A percentile compares a stretch with the other conserved stretches of the same genome.
Conservation (phyloP, 2,329 filamentous ascomycete species). For the Aspergillus novoparasiticus region DNA sequence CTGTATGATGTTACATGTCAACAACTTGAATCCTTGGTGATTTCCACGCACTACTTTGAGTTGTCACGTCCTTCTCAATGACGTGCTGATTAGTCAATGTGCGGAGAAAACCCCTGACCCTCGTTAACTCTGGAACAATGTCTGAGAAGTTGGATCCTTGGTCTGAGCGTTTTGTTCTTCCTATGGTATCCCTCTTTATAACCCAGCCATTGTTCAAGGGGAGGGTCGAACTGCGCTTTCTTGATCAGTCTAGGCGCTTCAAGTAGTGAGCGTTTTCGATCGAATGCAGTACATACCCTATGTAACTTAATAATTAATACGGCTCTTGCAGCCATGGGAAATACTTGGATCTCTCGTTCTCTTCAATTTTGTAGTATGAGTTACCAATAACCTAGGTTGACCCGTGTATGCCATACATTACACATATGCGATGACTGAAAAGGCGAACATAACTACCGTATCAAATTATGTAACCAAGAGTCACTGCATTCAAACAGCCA, state of each 20-base stretch:
- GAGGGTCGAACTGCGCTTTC: slow-evolving; percentile 32
- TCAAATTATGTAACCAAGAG: neutral
- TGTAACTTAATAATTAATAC: slow-evolving; percentile 1
- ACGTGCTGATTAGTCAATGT: slow-evolving; percentile 96
- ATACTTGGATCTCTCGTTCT: neutral
- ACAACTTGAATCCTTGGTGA: neutral
- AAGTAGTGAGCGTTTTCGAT: slow-evolving; percentile 30
- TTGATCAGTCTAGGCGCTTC: slow-evolving; percentile 26
- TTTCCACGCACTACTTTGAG: slow-evolving; percentile 85
- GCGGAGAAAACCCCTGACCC: slow-evolving; percentile 68
- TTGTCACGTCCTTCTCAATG: slow-evolving; percentile 80
- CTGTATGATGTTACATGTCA: neutral
- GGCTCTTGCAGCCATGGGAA: neutral
- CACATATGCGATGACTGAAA: too few species aligned
- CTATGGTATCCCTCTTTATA: slow-evolving; percentile 25
- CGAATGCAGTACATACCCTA: slow-evolving; percentile 32
- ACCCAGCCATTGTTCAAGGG: slow-evolving; percentile 27
- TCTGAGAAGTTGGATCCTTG: slow-evolving; percentile 29
- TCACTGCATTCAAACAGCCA: neutral
- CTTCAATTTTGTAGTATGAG: neutral
- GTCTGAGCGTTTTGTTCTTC: slow-evolving; percentile 38
- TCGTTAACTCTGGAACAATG: slow-evolving; percentile 34
- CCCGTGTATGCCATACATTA: neutral
- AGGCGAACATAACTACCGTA: neutral
- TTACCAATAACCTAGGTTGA: neutral